phyloP scores from a whole-genome alignment of 192 early-diverging fungal species.

The Coemansia sp. region DNA sequence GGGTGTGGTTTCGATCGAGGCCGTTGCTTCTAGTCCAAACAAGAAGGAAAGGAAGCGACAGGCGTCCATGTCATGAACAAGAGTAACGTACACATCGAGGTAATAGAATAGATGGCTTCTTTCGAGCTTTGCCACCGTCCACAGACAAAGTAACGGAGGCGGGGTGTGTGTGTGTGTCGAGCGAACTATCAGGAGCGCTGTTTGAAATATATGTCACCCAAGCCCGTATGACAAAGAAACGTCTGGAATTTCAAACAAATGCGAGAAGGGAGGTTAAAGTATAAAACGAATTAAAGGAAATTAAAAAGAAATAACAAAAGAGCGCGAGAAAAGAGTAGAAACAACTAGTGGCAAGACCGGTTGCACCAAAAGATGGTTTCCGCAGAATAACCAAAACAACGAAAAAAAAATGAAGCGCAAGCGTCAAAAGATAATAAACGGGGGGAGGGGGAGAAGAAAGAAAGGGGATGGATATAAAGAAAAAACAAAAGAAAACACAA shows the following conservation, averaged over 20 bases:
- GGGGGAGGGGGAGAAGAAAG: background rate
- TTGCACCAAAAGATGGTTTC: background rate
- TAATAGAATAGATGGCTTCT: background rate
- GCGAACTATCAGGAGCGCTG: background rate
- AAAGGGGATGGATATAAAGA: background rate
- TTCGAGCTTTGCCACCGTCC: background rate
- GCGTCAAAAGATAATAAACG: conserved; percentile 14
- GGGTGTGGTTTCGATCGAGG: background rate
- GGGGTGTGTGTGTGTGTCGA: background rate
- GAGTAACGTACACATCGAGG: background rate
- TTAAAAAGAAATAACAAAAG: background rate
- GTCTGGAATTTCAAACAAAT: background rate
- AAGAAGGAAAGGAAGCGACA: background rate
- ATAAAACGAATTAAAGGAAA: background rate
- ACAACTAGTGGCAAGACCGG: background rate
- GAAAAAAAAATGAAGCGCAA: conserved; percentile 2
- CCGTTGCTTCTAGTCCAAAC: background rate
- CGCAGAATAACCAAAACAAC: conserved; percentile 1
- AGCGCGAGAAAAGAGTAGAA: background rate
- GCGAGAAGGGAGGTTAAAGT: background rate
- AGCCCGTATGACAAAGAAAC: background rate
- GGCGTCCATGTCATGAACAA: background rate
- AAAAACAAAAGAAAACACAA: conserved; percentile 11
- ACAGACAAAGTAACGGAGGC: background rate
- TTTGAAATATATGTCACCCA: background rate